Conservation (phyloP, 495 filamentous ascomycete species). For the Penicillium desertorum region DNA sequence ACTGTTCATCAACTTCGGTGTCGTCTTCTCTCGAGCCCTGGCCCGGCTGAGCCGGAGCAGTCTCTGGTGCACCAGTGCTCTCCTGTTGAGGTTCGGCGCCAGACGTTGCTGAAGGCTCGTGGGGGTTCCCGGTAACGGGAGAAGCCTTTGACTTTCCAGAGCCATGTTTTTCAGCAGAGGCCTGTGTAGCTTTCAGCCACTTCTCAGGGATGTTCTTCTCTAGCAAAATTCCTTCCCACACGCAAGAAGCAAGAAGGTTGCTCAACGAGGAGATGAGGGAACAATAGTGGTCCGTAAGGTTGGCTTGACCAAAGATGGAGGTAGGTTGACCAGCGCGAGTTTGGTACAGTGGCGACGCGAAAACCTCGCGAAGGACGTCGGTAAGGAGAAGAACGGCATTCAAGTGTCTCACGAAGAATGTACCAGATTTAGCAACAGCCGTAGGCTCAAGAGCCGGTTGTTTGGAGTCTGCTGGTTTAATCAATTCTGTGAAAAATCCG, state of each 20-base stretch:
- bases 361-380: slow-evolving; percentile 69
- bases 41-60: slow-evolving; percentile 24
- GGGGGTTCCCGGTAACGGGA: slow-evolving; percentile 29
- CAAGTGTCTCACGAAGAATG: slow-evolving; percentile 71
- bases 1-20: slow-evolving; percentile 45
- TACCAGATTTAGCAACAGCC: slow-evolving; percentile 56
- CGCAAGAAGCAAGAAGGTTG: slow-evolving; percentile 69
- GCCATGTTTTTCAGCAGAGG: slow-evolving; percentile 47
- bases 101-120: slow-evolving; percentile 17
- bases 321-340: slow-evolving; percentile 51
- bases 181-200: slow-evolving; percentile 64
- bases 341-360: slow-evolving; percentile 63
- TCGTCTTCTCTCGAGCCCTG: slow-evolving; percentile 41
- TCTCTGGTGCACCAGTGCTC: slow-evolving; percentile 21
- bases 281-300: slow-evolving; percentile 76
- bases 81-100: slow-evolving; percentile 21
- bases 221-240: slow-evolving; percentile 80
- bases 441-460: slow-evolving; percentile 20
- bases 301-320: slow-evolving; percentile 66
- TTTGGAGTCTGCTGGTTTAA: slow-evolving; percentile 34
- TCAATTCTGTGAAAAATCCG: slow-evolving; percentile 68
- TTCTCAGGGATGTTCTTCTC: slow-evolving; percentile 63
- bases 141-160: slow-evolving; percentile 45
- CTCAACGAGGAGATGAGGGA: slow-evolving; percentile 69
- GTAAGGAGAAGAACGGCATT: slow-evolving; percentile 71